Evolutionary conservation across 2,329 filamentous ascomycete species (phyloP).

Genomic region (Alternaria infectoria): DNA sequence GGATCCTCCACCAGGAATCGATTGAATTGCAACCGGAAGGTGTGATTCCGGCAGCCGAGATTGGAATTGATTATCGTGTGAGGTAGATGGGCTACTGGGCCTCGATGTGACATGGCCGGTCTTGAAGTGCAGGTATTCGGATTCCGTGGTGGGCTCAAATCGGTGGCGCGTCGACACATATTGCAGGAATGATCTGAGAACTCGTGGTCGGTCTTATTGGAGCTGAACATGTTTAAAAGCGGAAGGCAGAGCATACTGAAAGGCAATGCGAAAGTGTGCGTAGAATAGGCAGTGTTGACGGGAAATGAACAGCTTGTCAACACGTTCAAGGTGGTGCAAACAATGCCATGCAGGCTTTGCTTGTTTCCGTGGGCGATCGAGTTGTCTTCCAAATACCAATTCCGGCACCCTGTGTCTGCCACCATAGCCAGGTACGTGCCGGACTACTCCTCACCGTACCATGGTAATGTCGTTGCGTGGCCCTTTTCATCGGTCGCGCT

Average conservation of each 20-base stretch:
- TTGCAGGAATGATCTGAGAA: background rate
- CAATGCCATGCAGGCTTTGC: background rate
- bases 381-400: background rate
- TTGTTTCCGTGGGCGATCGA: background rate
- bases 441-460: background rate
- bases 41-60: constrained; percentile 5
- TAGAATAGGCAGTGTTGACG: background rate
- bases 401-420: background rate
- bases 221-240: background rate
- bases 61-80: constrained; percentile 14
- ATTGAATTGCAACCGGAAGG: constrained; percentile 9
- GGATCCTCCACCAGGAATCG: constrained; percentile 15
- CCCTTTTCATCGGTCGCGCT: background rate
- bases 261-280: background rate
- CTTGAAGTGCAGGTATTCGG: constrained; percentile 1
- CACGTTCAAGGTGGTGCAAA: background rate
- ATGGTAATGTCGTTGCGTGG: background rate
- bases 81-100: constrained; percentile 7
- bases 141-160: background rate
- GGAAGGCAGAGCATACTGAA: background rate
- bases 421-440: background rate
- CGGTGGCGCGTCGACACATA: background rate
- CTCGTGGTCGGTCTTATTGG: background rate
- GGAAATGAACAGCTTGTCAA: background rate
- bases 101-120: background rate